Evolutionary conservation across 441 rosid species (phyloP).

Genomic region (Erodium texanum): DNA sequence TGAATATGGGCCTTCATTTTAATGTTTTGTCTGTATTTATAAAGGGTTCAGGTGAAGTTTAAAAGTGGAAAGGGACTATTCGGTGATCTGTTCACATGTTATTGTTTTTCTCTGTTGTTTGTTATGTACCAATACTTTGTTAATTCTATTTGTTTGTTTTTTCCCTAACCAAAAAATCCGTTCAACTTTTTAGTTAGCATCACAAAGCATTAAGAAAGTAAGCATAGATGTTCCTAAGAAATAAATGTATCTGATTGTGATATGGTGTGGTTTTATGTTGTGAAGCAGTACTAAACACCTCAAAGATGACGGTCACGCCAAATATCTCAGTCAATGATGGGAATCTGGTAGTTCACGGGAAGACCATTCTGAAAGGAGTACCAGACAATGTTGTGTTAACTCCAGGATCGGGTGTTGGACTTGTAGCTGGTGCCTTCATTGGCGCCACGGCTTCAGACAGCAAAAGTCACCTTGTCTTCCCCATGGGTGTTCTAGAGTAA

Average conservation of each 20-base stretch:
- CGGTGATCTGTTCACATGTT: background rate
- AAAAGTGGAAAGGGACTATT: background rate
- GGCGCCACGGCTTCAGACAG: constrained; percentile 77
- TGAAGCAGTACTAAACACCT: background rate
- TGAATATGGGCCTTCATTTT: background rate
- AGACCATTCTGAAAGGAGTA: constrained; percentile 73
- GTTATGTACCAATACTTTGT: background rate
- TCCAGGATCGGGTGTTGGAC: constrained; percentile 57
- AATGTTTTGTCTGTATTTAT: background rate
- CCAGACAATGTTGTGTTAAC: constrained; percentile 71
- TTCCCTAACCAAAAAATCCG: background rate
- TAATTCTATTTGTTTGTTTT: background rate
- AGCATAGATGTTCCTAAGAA: too few species aligned
- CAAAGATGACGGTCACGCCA: constrained; percentile 70
- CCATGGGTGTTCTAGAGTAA: constrained; percentile 74
- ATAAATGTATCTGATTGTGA: too few species aligned
- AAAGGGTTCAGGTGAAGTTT: background rate
- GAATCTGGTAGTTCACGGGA: constrained; percentile 82
- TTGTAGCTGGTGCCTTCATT: constrained; percentile 59
- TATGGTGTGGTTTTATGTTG: background rate
- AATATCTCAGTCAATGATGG: constrained; percentile 63
- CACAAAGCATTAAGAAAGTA: background rate
- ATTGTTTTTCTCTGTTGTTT: background rate
- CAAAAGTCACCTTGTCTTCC: constrained; percentile 88
- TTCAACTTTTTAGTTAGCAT: background rate